Percentiles rank a stretch among this genome's conserved stretches.
Conservation (phyloP, 225 moss, liverwort and hornwort genomes). For the Bryum argenteum region DNA sequence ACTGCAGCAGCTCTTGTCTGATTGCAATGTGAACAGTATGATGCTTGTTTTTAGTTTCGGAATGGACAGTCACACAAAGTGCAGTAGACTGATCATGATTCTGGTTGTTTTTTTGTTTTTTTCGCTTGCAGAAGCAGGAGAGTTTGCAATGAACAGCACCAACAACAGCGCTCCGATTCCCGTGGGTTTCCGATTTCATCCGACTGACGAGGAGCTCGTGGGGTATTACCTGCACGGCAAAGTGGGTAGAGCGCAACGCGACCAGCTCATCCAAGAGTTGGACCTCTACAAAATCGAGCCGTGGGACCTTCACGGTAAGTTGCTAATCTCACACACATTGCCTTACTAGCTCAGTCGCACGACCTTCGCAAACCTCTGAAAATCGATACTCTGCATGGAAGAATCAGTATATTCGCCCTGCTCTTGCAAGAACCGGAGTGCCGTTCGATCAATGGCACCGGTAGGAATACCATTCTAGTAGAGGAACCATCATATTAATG, state of each 20-base stretch:
- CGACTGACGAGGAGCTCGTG: constrained; percentile 57
- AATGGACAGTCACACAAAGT: too few relatives aligned
- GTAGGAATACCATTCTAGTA: too few relatives aligned
- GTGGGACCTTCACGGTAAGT: constrained; percentile 74
- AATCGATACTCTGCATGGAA: too few relatives aligned
- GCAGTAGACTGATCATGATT: background rate
- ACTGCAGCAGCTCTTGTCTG: too few relatives aligned
- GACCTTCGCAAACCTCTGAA: too few relatives aligned
- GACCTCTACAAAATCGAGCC: constrained; percentile 84
- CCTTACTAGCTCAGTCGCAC: background rate
- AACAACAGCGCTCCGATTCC: constrained; percentile 40
- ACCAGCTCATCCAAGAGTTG: constrained; percentile 66
- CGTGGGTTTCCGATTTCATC: constrained; percentile 58
- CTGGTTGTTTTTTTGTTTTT: constrained; percentile 7
- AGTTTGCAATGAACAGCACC: constrained; percentile 43
- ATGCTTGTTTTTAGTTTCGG: background rate
- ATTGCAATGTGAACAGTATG: background rate
- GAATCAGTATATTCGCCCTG: too few relatives aligned
- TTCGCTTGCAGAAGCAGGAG: background rate
- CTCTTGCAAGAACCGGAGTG: too few relatives aligned
- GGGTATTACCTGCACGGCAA: constrained; percentile 54
- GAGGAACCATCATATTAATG: too few relatives aligned
- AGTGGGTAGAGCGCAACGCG: constrained; percentile 41
- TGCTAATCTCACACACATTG: background rate
- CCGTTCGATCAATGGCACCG: too few relatives aligned